Evolutionary conservation across 306 rosid genomes (phyloP), one percentile per base, ranked within the genome.

Genomic region (Urtica urens): DNA sequence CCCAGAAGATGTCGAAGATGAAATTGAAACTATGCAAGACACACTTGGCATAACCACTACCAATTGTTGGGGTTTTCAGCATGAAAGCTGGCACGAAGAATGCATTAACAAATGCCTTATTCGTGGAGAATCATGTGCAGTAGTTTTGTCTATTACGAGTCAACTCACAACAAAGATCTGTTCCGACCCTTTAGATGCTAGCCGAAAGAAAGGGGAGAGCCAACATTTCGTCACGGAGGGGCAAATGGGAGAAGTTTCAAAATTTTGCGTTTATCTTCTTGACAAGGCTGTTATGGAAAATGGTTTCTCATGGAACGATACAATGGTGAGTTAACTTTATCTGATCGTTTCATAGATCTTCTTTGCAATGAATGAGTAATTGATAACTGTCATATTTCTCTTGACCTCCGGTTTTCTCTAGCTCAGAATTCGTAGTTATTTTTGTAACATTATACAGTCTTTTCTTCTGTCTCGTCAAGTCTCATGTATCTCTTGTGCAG

Each of bases 211-310:
- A 25, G 28, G 41, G 51, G 66, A 49, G 44, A 41, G 14, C 63
- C 68, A 47, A 67, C 44, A 41, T 46, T 49, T 66, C 56, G 27
- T 66, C 27, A 58, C 55, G 0, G 74, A 73, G 64, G 71, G 10
- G 4, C 71, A 73, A 46, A 65, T 83, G 78, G 77, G 60, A 34
- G 70, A 66, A 57, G 60, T 84, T 21, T 72, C 82, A 0, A 84
- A 67, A 68, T 90, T 84, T 68, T 81, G 84, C 66, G 46, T 81
- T 30, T 79, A 77, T 71, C 82, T 79, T 55, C 90, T 84, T 43
- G 81, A 81, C 60, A 76, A 66, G 71, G 49, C 60, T 66, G 52
- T 75, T 20, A 58, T 33, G 30, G 79, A 81, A 35, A 62, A 53
- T 31, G 59, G 47, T 58, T 81, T 81, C 46, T 46, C 70, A 59